Conservation (phyloP, 2,329 filamentous ascomycete species). For the Aspergillus sp. region DNA sequence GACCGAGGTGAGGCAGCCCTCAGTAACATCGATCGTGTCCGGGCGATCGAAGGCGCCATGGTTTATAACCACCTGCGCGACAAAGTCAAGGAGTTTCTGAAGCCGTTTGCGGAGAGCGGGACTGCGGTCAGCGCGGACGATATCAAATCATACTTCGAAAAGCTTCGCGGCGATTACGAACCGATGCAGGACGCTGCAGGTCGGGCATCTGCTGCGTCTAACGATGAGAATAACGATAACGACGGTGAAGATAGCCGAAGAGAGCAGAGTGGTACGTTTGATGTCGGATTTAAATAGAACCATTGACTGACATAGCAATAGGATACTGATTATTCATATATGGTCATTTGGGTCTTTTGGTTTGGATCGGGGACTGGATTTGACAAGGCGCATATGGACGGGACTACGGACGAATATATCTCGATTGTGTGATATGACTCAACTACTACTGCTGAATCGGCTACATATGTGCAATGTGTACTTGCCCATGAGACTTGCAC, state of each 20-base stretch:
- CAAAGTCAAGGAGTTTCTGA: constrained; percentile 90
- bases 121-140: constrained; percentile 87
- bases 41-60: constrained; percentile 95
- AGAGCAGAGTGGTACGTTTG: constrained; percentile 46
- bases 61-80: constrained; percentile 96
- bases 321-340: constrained; percentile 5
- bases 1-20: constrained; percentile 91
- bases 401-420: not conserved
- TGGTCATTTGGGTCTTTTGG: not conserved
- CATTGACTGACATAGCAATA: not conserved
- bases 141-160: constrained; percentile 95
- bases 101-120: constrained; percentile 90
- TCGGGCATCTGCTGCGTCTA: constrained; percentile 43
- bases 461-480: no score
- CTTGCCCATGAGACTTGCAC: no score
- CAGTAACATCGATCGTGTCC: constrained; percentile 85
- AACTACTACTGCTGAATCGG: no score
- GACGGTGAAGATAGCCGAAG: constrained; percentile 34
- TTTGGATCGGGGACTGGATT: not conserved
- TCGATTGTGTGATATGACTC: no score
- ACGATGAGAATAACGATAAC: constrained; percentile 28
- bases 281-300: not conserved
- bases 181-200: constrained; percentile 64
- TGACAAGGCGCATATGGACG: not conserved
- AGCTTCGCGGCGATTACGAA: constrained; percentile 81